phyloP scores from a whole-genome alignment of 208 protist species.

The Crithidia expoeki region DNA sequence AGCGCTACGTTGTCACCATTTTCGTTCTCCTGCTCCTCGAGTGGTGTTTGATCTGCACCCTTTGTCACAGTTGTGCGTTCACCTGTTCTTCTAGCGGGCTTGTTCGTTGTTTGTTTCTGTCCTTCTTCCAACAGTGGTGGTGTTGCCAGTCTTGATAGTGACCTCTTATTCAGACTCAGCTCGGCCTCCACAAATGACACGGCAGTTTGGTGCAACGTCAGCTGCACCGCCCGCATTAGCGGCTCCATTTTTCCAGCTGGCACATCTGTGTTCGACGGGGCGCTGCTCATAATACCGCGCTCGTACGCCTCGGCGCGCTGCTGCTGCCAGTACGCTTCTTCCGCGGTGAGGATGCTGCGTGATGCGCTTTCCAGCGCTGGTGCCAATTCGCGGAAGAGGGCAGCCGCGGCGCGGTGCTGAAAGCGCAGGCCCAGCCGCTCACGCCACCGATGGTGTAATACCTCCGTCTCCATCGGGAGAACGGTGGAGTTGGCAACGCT shows the following conservation, averaged over 20 bases:
- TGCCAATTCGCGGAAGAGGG: slow-evolving; percentile 40
- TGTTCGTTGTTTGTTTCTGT: neutral
- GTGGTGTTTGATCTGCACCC: no score
- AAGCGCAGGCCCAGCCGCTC: slow-evolving; percentile 47
- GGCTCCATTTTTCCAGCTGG: slow-evolving; percentile 47
- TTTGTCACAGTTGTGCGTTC: no score
- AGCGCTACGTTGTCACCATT: slow-evolving; percentile 1
- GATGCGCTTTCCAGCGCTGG: slow-evolving; percentile 43
- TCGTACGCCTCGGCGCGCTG: slow-evolving; percentile 23
- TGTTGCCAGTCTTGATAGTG: neutral
- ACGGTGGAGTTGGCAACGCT: neutral
- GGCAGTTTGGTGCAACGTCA: slow-evolving; percentile 46
- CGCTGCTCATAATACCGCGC: slow-evolving; percentile 23
- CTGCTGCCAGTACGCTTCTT: slow-evolving; percentile 56
- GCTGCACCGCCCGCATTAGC: slow-evolving; percentile 49
- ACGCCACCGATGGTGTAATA: slow-evolving; percentile 68
- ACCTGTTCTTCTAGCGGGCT: no score
- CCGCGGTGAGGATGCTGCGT: slow-evolving; percentile 49
- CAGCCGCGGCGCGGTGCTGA: slow-evolving; percentile 24
- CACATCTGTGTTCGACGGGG: slow-evolving; percentile 23
- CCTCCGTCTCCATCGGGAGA: neutral
- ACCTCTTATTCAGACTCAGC: neutral
- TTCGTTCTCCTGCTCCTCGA: slow-evolving; percentile 2
- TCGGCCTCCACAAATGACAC: slow-evolving; percentile 39
- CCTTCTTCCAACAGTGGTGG: neutral